Percentiles rank a stretch among this genome's conserved stretches.
phyloP scores from a whole-genome alignment of 305 asterid genomes.

The Solanum chacoense region DNA sequence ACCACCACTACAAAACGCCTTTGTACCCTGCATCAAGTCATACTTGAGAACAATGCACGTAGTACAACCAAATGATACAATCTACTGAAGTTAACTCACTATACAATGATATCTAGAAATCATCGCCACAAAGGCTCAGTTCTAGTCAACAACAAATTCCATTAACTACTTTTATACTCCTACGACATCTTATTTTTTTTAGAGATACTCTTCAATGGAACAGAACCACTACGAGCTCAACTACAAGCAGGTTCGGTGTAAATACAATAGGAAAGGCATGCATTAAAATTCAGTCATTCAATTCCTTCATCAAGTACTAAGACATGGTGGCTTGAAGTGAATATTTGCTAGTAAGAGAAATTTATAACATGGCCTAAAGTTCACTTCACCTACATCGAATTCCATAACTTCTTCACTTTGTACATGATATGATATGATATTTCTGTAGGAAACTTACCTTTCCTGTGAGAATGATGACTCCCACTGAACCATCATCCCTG shows the following conservation, averaged over 20 bases:
- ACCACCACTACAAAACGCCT: conserved; percentile 91
- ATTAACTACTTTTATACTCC: neutral
- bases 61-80: neutral
- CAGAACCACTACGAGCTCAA: neutral
- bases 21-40: conserved; percentile 44
- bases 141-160: neutral
- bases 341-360: no score
- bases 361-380: neutral
- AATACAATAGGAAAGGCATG: neutral
- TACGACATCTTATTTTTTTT: neutral
- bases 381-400: neutral
- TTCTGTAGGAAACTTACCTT: conserved; percentile 29
- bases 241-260: neutral
- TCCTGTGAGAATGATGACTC: conserved; percentile 85
- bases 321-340: neutral
- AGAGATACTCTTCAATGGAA: neutral
- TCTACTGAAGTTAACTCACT: neutral
- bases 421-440: neutral
- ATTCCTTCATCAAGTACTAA: neutral
- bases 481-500: conserved; percentile 69
- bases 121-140: neutral
- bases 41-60: neutral
- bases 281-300: neutral
- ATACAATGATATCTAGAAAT: neutral
- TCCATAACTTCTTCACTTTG: neutral